A percentile compares a stretch with the other conserved stretches of the same genome.
phyloP scores from a whole-genome alignment of 2,329 filamentous ascomycete species.

The Ilyonectria destructans region DNA sequence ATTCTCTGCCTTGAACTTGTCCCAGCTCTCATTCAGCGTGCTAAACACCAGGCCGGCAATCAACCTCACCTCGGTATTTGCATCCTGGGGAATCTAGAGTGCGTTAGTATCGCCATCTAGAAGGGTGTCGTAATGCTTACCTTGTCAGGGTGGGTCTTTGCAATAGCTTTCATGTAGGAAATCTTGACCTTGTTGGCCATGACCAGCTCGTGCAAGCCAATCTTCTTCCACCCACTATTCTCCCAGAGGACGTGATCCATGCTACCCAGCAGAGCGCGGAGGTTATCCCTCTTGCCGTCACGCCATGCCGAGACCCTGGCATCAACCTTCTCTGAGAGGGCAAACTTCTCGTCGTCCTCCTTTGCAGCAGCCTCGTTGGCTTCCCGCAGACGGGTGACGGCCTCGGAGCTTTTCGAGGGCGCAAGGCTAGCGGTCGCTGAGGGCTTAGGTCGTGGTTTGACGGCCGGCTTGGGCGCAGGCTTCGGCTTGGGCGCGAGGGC shows the following conservation, averaged over 20 bases:
- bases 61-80: conserved; percentile 76
- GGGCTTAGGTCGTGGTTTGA: conserved; percentile 64
- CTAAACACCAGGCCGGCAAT: conserved; percentile 78
- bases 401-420: conserved; percentile 75
- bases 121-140: conserved; percentile 66
- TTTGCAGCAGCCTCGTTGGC: conserved; percentile 89
- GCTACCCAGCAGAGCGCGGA: conserved; percentile 89
- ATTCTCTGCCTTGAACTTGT: conserved; percentile 81
- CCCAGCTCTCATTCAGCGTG: conserved; percentile 81
- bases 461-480: conserved; percentile 61
- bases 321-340: conserved; percentile 88
- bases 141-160: conserved; percentile 98
- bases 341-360: conserved; percentile 94
- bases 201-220: conserved; percentile 93
- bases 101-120: conserved; percentile 25
- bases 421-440: conserved; percentile 58
- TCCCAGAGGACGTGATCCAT: conserved; percentile 94
- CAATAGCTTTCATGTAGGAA: conserved; percentile 98
- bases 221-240: conserved; percentile 95
- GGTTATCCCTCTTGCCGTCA: conserved; percentile 92
- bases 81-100: conserved; percentile 74
- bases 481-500: conserved; percentile 82
- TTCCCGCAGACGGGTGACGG: conserved; percentile 85
- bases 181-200: conserved; percentile 97
- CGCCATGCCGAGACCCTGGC: conserved; percentile 86